phyloP scores from a whole-genome alignment of 1,284 basidiomycete species.

The Baeospora myosura region DNA sequence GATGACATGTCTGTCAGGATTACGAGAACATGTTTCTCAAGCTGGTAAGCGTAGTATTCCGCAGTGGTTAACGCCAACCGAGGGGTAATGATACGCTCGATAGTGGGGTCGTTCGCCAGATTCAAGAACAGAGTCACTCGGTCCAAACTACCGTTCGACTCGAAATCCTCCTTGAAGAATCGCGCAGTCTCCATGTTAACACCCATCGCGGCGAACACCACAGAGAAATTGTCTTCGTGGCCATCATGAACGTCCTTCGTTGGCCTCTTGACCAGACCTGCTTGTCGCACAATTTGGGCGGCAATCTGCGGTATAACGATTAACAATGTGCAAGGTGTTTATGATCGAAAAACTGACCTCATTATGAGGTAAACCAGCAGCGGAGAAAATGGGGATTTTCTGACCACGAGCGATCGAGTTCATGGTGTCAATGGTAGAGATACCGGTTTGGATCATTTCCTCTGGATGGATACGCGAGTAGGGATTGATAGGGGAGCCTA shows the following conservation, averaged over 20 bases:
- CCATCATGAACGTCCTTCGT: conserved; percentile 97
- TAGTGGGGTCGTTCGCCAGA: conserved; percentile 99
- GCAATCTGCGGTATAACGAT: conserved; percentile 65
- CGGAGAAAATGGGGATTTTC: conserved; percentile 99
- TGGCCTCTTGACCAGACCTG: conserved; percentile 91
- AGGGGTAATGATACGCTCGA: conserved; percentile 99
- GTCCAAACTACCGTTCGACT: conserved; percentile 97
- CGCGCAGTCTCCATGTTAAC: conserved; percentile 99
- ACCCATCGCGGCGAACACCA: conserved; percentile 99
- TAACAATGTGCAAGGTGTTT: conserved; percentile 13
- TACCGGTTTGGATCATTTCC: conserved; percentile 99
- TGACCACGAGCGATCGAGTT: conserved; percentile 99
- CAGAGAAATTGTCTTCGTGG: conserved; percentile 99
- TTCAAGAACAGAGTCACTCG: conserved; percentile 99
- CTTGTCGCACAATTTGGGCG: conserved; percentile 99
- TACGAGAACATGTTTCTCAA: conserved; percentile 99
- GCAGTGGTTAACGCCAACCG: conserved; percentile 97
- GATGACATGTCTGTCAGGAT: conserved; percentile 99
- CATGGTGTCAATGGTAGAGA: conserved; percentile 98
- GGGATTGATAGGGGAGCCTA: conserved; percentile 98
- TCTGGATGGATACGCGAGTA: conserved; percentile 99
- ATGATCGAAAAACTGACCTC: conserved; percentile 52
- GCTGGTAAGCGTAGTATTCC: conserved; percentile 99
- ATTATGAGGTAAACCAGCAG: conserved; percentile 98
- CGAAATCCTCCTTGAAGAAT: conserved; percentile 99